Base-by-base conservation (phyloP, 2,329 filamentous ascomycete genomes). In the Exophiala aquamarina region DNA sequence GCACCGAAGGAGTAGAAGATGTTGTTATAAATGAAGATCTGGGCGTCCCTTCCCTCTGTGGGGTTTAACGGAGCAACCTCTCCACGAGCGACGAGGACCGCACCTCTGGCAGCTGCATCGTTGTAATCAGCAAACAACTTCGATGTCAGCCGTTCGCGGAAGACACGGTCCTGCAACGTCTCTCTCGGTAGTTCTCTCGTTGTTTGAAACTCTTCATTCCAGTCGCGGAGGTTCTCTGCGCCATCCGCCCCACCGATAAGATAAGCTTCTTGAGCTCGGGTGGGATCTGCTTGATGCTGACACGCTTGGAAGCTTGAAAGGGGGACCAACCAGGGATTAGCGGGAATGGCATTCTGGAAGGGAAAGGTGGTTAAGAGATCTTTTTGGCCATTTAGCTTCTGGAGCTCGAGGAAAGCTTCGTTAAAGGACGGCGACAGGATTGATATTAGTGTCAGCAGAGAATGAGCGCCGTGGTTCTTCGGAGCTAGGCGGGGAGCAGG, bases 11-110 rank as follows among this genome's bases (percentile, higher is more conserved):
- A 97, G 75, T 95, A 98, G 75, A 98, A 98, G 58, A 98, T 90
- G 70, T 98, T 98, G 77, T 97, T 97, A 76, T 97, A 96, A 18
- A 98, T 92, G 63, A 95, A 98, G 57, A 98, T 98, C 67, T 98
- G 93, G 3, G 93, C 93, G 66, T 98, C 92, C 58, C 79, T 82
- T 55, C 79, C 84, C 71, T 98, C 93, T 0, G 92, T 97, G 5
- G 93, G 94, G 72, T 98, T 98, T 44, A 98, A 73, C 5, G 93
- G 89, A 15, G 90, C 84, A 55, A 98, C 87, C 67, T 98, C 93
- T 44, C 93, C 93, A 47, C 89, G 82, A 18, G 91, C 92, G 44
- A 98, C 92, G 58, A 97, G 76, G 36, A 96, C 87, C 23, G 93
- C 92, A 53, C 93, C 93, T 52, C 89, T 84, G 32, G 90, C 87